These are phyloP conservation scores for Colletotrichum eleusines DNA, from an alignment of 2,329 filamentous ascomycete species.

Conservation along the genomic window DNA sequence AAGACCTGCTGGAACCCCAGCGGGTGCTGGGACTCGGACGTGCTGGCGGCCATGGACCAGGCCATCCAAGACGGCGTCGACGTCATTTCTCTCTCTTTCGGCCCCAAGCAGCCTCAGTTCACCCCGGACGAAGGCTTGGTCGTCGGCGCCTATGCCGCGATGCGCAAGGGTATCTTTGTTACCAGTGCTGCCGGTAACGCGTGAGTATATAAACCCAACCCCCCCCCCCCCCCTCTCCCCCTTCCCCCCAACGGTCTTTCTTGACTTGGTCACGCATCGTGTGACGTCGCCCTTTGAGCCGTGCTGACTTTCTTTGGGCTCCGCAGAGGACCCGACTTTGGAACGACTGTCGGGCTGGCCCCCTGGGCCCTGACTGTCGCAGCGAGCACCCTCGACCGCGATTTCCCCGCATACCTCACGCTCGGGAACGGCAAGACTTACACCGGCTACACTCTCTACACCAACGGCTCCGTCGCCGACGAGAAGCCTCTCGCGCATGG, in stretches of 20 bases:
- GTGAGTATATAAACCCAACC: neutral
- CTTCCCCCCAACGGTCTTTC: neutral
- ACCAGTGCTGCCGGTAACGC: slow-evolving; percentile 8
- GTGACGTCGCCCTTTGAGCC: too few species aligned
- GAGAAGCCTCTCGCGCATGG: slow-evolving; percentile 12
- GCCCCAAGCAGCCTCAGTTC: neutral
- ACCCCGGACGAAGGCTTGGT: neutral
- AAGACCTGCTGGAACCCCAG: slow-evolving; percentile 24
- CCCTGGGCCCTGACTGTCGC: slow-evolving; percentile 31
- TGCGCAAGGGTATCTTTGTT: slow-evolving; percentile 24
- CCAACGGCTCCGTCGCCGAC: slow-evolving; percentile 12
- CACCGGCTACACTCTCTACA: slow-evolving; percentile 25
- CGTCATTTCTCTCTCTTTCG: slow-evolving; percentile 26
- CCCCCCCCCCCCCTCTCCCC: too few species aligned
- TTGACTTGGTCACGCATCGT: too few species aligned
- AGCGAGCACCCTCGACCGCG: slow-evolving; percentile 35
- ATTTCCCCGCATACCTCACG: slow-evolving; percentile 21
- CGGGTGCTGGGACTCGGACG: slow-evolving; percentile 23
- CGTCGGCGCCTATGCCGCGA: slow-evolving; percentile 16
- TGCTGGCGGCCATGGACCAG: slow-evolving; percentile 26
- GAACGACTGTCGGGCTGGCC: slow-evolving; percentile 1
- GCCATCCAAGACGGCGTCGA: slow-evolving; percentile 36
- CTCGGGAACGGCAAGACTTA: slow-evolving; percentile 32
- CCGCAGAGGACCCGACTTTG: neutral
- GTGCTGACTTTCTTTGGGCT: neutral